Evolutionary conservation across 2,329 filamentous ascomycete species (phyloP).

Genomic region (Myriosclerotinia scirpicola): DNA sequence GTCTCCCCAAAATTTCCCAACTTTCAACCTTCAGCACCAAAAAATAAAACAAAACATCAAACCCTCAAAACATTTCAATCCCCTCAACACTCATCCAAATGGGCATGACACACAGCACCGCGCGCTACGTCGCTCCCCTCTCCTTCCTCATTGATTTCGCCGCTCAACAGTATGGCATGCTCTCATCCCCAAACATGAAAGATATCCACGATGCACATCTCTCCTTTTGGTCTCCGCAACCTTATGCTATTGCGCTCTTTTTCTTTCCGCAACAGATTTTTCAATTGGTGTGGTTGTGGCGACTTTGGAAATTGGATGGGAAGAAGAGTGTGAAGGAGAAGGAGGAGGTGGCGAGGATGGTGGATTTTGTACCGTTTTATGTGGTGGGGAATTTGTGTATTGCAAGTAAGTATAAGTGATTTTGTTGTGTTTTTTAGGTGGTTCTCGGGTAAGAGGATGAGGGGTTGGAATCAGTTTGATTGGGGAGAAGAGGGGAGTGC

Average conservation of each 20-base stretch:
- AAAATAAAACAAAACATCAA: neutral
- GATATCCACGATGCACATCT: slow-evolving; percentile 58
- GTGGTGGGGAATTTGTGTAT: slow-evolving; percentile 58
- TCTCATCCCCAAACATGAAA: slow-evolving; percentile 57
- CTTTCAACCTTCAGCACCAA: neutral
- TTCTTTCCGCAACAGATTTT: slow-evolving; percentile 62
- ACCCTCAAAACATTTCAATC: neutral
- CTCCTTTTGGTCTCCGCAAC: slow-evolving; percentile 59
- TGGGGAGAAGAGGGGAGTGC: neutral
- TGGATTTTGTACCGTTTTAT: slow-evolving; percentile 56
- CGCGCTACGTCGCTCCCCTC: slow-evolving; percentile 53
- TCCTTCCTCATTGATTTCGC: slow-evolving; percentile 58
- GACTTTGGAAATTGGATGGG: slow-evolving; percentile 51
- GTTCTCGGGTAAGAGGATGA: too few relatives aligned
- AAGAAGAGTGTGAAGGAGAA: slow-evolving; percentile 43
- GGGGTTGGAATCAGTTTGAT: neutral
- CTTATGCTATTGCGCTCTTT: slow-evolving; percentile 59
- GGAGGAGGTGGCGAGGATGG: slow-evolving; percentile 49
- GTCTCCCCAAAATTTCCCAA: too few relatives aligned
- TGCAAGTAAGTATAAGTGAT: slow-evolving; percentile 46
- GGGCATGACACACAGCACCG: slow-evolving; percentile 54
- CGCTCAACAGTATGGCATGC: slow-evolving; percentile 59
- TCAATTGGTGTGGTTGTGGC: slow-evolving; percentile 58
- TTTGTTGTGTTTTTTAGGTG: too few relatives aligned
- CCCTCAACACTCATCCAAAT: slow-evolving; percentile 40